Evolutionary conservation across 2,329 filamentous ascomycete species (phyloP), one percentile per base, ranked within the genome.

Genomic region (Annulohypoxylon truncatum): DNA sequence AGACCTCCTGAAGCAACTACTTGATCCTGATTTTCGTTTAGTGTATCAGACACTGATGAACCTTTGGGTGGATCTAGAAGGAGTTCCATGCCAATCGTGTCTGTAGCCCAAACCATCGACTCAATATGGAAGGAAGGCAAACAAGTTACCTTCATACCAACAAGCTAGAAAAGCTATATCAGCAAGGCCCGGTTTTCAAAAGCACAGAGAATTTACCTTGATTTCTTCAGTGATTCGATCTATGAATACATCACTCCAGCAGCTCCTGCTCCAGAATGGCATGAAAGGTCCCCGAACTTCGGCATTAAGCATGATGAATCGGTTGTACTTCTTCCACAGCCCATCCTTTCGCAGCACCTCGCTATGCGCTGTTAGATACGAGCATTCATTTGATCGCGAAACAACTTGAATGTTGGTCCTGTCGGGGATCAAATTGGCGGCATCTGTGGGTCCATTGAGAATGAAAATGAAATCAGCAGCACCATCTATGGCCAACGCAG

Each of bases 391-490:
- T 9, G 70, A 46, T 2, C 77, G 75, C 8, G 70, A 60, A 24
- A 80, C 69, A 29, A 77, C 57, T 35, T 72, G 70, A 52, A 80
- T 72, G 64, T 81, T 80, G n/a, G 69, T 42, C 31, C 66, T 64
- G 3, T 61, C 29, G 0, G 79, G 78, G 51, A 80, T 73, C 0
- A 74, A 48, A 2, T 50, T 26, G 38, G 62, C 57, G 1, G 66
- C 71, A 47, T 75, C 70, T 28, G 75, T 75, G 42, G 74, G 68
- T 35, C 79, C 79, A 51, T 80, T 79, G 50, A 81, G 69, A 59
- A 81, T 77, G 67, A 81, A 80, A 64, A 81, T 69, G 66, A 81
- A 81, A 69, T 81, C 79, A 48, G 79, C 79, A 0, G 69, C 73
- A 28, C 63, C 73, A 66, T 81, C 65, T 67, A 15, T 29, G 15